phyloP scores from a whole-genome alignment of 495 filamentous ascomycete genomes.

The Alectoria sarmentosa region DNA sequence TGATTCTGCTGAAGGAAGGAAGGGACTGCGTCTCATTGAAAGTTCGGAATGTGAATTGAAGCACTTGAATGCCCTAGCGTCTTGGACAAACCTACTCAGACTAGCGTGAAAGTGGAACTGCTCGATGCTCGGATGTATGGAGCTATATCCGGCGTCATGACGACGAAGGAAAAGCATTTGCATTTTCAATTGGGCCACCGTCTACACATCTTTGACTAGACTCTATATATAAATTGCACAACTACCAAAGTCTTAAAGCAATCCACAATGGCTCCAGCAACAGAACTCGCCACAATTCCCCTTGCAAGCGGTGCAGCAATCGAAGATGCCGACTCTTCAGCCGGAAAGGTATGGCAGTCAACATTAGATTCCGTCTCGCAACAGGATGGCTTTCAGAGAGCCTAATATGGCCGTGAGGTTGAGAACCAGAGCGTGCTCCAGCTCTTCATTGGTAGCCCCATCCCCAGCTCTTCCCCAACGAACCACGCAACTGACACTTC shows the following conservation, averaged over 20 bases:
- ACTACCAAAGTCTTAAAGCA: not conserved
- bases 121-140: too few species aligned
- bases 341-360: slow-evolving; percentile 21
- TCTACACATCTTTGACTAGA: too few species aligned
- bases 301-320: slow-evolving; percentile 20
- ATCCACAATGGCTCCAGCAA: slow-evolving; percentile 20
- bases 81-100: too few species aligned
- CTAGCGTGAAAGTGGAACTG: too few species aligned
- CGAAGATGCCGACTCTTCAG: slow-evolving; percentile 18
- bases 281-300: slow-evolving; percentile 26
- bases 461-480: not conserved
- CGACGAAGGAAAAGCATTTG: not conserved
- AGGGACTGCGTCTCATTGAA: too few species aligned
- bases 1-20: too few species aligned
- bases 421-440: slow-evolving; percentile 24
- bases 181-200: not conserved
- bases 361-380: slow-evolving; percentile 19
- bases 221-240: too few species aligned
- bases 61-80: too few species aligned
- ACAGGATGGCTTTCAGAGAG: slow-evolving; percentile 25
- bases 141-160: not conserved
- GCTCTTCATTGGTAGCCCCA: slow-evolving; percentile 19
- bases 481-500: not conserved
- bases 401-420: slow-evolving; percentile 21
- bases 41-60: too few species aligned